phyloP scores from a whole-genome alignment of 1,139 yeast genomes.

The Pichia sp. region DNA sequence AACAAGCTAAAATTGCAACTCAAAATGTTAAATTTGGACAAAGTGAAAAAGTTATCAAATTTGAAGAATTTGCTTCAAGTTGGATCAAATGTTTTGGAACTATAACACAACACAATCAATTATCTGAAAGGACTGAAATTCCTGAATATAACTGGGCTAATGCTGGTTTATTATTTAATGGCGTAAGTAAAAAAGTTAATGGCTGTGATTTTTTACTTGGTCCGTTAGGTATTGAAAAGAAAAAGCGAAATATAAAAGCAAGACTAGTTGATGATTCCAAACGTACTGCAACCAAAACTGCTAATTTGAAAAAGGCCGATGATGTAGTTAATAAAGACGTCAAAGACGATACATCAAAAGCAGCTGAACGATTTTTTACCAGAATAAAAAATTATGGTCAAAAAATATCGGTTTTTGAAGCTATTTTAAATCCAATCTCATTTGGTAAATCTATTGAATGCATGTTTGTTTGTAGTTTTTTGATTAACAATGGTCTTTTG shows the following conservation, averaged over 20 bases:
- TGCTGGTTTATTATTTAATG: constrained; percentile 50
- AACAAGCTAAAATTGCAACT: constrained; percentile 48
- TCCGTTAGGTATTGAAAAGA: constrained; percentile 61
- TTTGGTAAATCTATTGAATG: constrained; percentile 80
- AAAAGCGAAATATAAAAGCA: constrained; percentile 33
- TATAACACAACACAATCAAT: constrained; percentile 9
- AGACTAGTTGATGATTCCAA: constrained; percentile 40
- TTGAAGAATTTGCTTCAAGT: constrained; percentile 40
- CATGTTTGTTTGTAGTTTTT: constrained; percentile 72
- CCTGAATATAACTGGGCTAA: constrained; percentile 47
- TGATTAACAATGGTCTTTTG: constrained; percentile 67
- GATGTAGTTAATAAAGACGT: constrained; percentile 46
- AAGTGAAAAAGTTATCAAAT: constrained; percentile 42
- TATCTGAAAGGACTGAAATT: constrained; percentile 15
- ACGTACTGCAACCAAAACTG: constrained; percentile 40
- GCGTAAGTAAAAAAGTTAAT: constrained; percentile 42
- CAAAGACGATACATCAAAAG: constrained; percentile 53
- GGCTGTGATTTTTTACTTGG: constrained; percentile 63
- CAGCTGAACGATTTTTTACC: constrained; percentile 46
- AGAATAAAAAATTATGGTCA: constrained; percentile 32
- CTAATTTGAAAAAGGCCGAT: constrained; percentile 45
- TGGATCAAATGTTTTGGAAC: constrained; percentile 32
- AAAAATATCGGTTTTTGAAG: constrained; percentile 54
- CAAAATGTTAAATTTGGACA: constrained; percentile 52
- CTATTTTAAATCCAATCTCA: constrained; percentile 68